Percentiles rank a stretch among this genome's conserved stretches.
phyloP scores from a whole-genome alignment of 225 moss, liverwort and hornwort genomes.

The Anthoceros angustus region DNA sequence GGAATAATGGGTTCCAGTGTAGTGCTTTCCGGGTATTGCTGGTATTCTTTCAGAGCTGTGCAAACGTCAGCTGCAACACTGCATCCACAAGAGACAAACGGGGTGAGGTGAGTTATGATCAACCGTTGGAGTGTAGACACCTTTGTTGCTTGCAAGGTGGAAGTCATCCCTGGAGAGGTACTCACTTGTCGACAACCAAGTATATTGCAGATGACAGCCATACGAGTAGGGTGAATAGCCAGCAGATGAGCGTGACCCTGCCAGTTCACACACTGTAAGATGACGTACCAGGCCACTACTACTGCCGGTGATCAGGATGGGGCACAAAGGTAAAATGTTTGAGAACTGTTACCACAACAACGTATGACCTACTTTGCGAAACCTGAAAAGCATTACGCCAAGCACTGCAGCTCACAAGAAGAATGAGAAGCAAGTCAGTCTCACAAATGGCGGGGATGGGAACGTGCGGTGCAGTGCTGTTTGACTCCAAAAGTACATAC shows the following conservation, averaged over 20 bases:
- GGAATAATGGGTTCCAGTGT: background rate
- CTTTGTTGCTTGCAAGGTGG: too few relatives aligned
- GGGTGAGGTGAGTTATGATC: background rate
- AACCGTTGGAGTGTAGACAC: too few relatives aligned
- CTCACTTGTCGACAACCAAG: background rate
- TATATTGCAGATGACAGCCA: background rate
- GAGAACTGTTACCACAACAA: background rate
- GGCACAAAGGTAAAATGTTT: background rate
- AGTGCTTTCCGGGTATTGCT: background rate
- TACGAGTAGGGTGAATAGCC: background rate
- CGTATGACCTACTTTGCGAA: too few relatives aligned
- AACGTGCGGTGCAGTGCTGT: too few relatives aligned
- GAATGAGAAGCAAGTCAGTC: background rate
- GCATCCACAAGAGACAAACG: background rate
- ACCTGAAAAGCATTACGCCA: too few relatives aligned
- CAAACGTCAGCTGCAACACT: background rate
- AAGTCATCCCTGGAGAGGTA: background rate
- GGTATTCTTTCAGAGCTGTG: background rate
- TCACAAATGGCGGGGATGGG: background rate
- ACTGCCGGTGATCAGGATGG: background rate
- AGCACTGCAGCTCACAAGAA: too few relatives aligned
- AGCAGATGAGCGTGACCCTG: slow-evolving; percentile 3
- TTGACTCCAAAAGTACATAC: background rate
- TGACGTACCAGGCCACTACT: background rate
- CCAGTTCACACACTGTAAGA: background rate